Evolutionary conservation across 2,329 filamentous ascomycete species (phyloP), one percentile per base, ranked within the genome.

Genomic region (Clarireedia monteithiana): DNA sequence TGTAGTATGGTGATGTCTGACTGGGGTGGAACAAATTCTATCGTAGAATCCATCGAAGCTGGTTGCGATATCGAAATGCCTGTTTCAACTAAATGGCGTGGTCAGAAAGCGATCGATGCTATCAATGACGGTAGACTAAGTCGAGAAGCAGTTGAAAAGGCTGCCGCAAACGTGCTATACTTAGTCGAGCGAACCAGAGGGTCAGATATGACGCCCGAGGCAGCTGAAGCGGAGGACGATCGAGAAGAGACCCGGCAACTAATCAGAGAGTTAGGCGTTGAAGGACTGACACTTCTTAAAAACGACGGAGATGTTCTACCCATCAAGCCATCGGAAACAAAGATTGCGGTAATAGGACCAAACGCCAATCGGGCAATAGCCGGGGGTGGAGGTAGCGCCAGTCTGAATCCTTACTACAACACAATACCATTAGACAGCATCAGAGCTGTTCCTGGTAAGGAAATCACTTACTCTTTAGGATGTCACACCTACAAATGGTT

Each of bases 341-440:
- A 77, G 65, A 77, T 87, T 56, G 84, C 83, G 3, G 76, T 86
- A 57, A 85, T 87, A 51, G 84, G 84, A 0, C 83, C 83, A 1
- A 86, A 87, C 59, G 83, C 82, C 20, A 84, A 85, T 66, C 74
- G 82, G 54, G 80, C 83, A 0, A 85, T 87, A 60, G 83, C 81
- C n/a, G 81, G 80, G 15, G 84, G 84, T 50, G 84, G 84, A 42
- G 84, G 84, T 50, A 86, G 83, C 64, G 84, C 84, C 17, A 84
- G 81, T 60, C 71, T 87, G 48, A 86, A 86, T 66, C 82, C 84
- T 0, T 86, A 87, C 68, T 87, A 87, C 68, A 83, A 75, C 61
- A 84, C 82, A 2, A 74, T 84, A 9, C 84, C 84, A 0, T 75
- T 83, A 50, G 82, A 85, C 46, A 84, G 83, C 62, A 84, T 86